Conservation (phyloP, 2,329 filamentous ascomycete species). For the Cercospora sp. region DNA sequence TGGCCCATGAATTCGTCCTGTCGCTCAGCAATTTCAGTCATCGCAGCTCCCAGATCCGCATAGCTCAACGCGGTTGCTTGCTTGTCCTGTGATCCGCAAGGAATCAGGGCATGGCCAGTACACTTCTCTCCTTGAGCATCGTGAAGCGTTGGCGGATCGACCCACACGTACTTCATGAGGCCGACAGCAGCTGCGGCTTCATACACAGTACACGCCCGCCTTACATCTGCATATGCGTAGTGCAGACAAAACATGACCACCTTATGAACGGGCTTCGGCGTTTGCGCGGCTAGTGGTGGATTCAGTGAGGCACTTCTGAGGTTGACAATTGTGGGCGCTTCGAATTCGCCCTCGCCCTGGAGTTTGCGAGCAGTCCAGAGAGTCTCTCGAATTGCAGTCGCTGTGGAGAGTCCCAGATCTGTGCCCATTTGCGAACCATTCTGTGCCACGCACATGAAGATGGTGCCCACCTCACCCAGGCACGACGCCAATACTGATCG, state of each 20-base stretch:
- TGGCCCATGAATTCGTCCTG: neutral
- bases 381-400: neutral
- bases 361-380: neutral
- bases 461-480: neutral
- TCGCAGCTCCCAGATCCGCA: neutral
- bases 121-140: neutral
- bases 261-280: neutral
- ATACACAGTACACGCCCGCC: neutral
- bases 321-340: neutral
- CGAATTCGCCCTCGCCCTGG: neutral
- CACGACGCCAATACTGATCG: neutral
- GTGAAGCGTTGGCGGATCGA: neutral
- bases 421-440: neutral
- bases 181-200: neutral
- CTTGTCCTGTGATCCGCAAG: neutral
- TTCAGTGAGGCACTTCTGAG: neutral
- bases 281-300: neutral
- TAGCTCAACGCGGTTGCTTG: neutral
- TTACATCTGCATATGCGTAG: neutral
- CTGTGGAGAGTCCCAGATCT: neutral
- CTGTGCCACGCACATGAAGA: neutral
- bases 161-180: neutral
- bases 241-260: neutral
- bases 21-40: neutral
- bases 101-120: neutral